These are phyloP conservation scores for Pseudoneurospora amorphoporcata DNA, from an alignment of 495 filamentous ascomycete species.

Conservation along the genomic window DNA sequence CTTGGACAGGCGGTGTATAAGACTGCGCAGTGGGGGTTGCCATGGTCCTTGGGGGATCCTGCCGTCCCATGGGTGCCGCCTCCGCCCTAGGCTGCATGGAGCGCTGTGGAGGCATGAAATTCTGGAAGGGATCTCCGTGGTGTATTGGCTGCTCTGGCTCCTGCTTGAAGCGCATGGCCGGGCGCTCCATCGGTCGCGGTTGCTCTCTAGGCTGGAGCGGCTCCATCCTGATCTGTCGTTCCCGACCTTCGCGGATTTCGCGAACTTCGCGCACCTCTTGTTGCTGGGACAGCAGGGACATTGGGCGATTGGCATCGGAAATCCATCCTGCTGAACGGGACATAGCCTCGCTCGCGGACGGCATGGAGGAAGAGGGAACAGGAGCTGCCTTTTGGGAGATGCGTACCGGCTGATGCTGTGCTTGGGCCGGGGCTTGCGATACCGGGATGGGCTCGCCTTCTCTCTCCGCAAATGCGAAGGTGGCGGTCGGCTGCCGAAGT, in stretches of 20 bases:
- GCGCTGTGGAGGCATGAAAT: conserved; percentile 18
- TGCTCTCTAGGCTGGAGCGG: conserved; percentile 18
- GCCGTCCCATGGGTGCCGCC: conserved; percentile 27
- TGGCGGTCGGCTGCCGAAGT: conserved; percentile 25
- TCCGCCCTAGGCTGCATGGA: conserved; percentile 27
- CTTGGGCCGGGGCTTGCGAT: not conserved
- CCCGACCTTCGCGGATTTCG: conserved; percentile 13
- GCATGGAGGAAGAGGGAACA: conserved; percentile 3
- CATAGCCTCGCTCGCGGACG: conserved; percentile 17
- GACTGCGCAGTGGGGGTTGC: conserved; percentile 21
- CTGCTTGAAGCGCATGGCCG: conserved; percentile 32
- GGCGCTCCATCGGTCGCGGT: conserved; percentile 17
- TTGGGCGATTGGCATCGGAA: conserved; percentile 9
- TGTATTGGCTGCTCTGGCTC: conserved; percentile 30
- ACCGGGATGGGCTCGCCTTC: conserved; percentile 14
- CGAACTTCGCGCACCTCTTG: conserved; percentile 9
- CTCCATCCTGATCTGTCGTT: conserved; percentile 19
- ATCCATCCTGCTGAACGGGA: conserved; percentile 15
- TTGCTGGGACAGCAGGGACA: conserved; percentile 11
- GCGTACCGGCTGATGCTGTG: conserved; percentile 7
- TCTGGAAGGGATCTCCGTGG: conserved; percentile 19
- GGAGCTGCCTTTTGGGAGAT: conserved; percentile 19
- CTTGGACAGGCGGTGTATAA: conserved; percentile 21
- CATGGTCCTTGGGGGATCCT: conserved; percentile 31
- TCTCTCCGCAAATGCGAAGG: conserved; percentile 20